A percentile compares a stretch with the other conserved stretches of the same genome.
These are phyloP conservation scores for Huntiella decipiens DNA, from an alignment of 2,329 filamentous ascomycete genomes.

Conservation along the genomic window DNA sequence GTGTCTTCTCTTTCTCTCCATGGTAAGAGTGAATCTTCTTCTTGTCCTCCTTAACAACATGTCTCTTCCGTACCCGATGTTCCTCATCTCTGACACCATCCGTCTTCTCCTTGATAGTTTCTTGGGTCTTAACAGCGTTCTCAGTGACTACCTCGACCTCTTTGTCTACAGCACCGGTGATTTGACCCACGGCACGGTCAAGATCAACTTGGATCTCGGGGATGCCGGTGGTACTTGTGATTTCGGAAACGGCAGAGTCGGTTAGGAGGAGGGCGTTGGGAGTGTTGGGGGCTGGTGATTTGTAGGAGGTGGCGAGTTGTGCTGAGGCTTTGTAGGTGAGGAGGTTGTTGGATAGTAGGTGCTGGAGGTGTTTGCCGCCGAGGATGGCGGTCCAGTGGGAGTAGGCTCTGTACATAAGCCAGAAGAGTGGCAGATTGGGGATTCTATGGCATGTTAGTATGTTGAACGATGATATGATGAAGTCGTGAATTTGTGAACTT, in stretches of 20 bases:
- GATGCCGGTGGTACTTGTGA: background rate
- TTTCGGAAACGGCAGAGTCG: background rate
- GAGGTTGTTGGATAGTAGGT: slow-evolving; percentile 56
- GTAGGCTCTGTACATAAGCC: slow-evolving; percentile 77
- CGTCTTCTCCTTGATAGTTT: no score
- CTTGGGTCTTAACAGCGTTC: background rate
- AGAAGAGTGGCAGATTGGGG: slow-evolving; percentile 94
- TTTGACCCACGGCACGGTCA: slow-evolving; percentile 58
- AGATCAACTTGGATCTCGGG: slow-evolving; percentile 55
- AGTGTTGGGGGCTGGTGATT: slow-evolving; percentile 4
- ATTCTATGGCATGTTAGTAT: slow-evolving; percentile 31
- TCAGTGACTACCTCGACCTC: slow-evolving; percentile 13
- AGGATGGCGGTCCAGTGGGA: slow-evolving; percentile 75
- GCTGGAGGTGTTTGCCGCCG: slow-evolving; percentile 71
- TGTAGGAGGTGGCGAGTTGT: slow-evolving; percentile 57
- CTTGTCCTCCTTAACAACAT: slow-evolving; percentile 1
- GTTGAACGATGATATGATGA: background rate
- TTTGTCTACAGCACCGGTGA: slow-evolving; percentile 31
- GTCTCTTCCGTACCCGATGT: background rate
- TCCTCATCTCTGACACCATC: background rate
- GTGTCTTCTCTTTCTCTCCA: background rate
- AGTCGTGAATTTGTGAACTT: slow-evolving; percentile 22
- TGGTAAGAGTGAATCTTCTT: background rate
- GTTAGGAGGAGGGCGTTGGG: no score
- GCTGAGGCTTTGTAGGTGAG: slow-evolving; percentile 46